Conservation (phyloP, 495 filamentous ascomycete genomes). For the Pseudevernia furfuracea region DNA sequence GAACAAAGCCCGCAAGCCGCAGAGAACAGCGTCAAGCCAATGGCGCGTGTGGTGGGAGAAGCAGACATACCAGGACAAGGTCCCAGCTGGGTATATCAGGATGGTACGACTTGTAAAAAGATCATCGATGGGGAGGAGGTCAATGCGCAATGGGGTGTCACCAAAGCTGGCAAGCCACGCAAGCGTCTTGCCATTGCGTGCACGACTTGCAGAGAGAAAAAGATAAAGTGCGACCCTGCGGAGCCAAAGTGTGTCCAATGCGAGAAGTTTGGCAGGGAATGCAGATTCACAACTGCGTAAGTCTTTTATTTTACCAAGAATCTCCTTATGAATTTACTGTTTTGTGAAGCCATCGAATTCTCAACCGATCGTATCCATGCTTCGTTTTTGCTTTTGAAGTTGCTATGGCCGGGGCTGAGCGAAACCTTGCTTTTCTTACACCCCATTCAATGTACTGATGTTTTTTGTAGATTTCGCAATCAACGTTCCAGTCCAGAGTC, state of each 20-base stretch:
- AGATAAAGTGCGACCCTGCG: constrained; percentile 91
- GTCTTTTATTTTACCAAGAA: constrained; percentile 30
- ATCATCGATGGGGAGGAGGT: constrained; percentile 78
- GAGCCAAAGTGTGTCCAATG: constrained; percentile 81
- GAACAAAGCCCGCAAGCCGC: constrained; percentile 9
- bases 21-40: constrained; percentile 22
- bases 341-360: background rate
- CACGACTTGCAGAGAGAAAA: constrained; percentile 87
- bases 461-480: constrained; percentile 19
- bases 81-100: constrained; percentile 79
- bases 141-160: constrained; percentile 87
- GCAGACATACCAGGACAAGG: constrained; percentile 64
- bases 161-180: constrained; percentile 84
- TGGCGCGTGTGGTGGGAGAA: constrained; percentile 44
- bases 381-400: background rate
- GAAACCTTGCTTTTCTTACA: background rate
- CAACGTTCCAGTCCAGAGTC: constrained; percentile 18
- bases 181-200: constrained; percentile 86
- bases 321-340: background rate
- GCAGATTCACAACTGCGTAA: constrained; percentile 84
- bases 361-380: background rate
- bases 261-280: constrained; percentile 76
- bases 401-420: background rate
- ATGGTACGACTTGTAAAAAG: constrained; percentile 74
- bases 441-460: constrained; percentile 13